Evolutionary conservation across 768 basidiomycete species (phyloP).

Genomic region (Lactarius evosmus): DNA sequence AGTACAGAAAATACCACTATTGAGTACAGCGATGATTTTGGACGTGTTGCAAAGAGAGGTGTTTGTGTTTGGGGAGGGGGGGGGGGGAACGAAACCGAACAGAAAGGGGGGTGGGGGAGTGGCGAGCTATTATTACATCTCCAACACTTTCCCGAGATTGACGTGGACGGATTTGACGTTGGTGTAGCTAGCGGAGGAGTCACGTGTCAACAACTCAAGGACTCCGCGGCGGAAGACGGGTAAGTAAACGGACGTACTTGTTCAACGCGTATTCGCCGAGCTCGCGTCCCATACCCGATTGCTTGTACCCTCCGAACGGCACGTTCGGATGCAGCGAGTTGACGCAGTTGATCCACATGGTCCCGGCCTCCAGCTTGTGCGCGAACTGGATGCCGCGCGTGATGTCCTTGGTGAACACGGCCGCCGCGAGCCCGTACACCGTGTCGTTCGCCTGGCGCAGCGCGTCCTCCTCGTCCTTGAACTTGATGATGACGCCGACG

Average conservation of each 20-base stretch:
- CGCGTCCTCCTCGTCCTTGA: slow-evolving; percentile 60
- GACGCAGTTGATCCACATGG: slow-evolving; percentile 59
- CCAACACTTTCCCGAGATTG: slow-evolving; percentile 20
- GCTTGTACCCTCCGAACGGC: slow-evolving; percentile 69
- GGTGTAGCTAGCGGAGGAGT: slow-evolving; percentile 16
- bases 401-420: slow-evolving; percentile 81
- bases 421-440: slow-evolving; percentile 80
- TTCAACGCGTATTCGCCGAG: slow-evolving; percentile 51
- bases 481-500: slow-evolving; percentile 65
- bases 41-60: not conserved
- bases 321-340: slow-evolving; percentile 42
- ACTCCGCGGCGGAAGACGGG: not conserved
- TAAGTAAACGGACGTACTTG: slow-evolving; percentile 29
- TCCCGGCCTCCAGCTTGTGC: slow-evolving; percentile 76
- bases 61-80: no score
- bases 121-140: not conserved
- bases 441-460: slow-evolving; percentile 81
- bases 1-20: not conserved
- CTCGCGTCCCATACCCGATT: slow-evolving; percentile 67
- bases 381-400: slow-evolving; percentile 69
- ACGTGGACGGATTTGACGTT: slow-evolving; percentile 26
- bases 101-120: no score
- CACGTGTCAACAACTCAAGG: not conserved
- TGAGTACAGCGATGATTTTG: not conserved
- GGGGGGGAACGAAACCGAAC: not conserved